Evolutionary conservation across 352 stramenopile species (phyloP), one percentile per base, ranked within the genome.

Genomic region (Aphanomyces euteiches): DNA sequence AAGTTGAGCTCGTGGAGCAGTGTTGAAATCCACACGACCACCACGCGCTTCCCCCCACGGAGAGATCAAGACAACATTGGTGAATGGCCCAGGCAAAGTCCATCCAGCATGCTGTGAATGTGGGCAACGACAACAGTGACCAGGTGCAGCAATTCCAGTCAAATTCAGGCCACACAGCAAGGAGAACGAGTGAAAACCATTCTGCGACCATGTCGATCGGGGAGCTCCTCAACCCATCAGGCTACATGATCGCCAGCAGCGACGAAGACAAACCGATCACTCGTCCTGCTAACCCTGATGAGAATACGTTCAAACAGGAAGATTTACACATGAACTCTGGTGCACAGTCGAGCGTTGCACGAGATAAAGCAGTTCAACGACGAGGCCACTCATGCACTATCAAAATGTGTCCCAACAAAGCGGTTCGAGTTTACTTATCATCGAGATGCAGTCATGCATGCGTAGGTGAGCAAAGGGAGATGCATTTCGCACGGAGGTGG

Each of bases 381-480:
- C 19, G 19, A 19, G 28, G 60, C 45, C 54, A 63, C 15, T 70
- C 64, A 36, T 70, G 64, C 64, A 61, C 36, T 8, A 56, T 70
- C 36, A 38, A 47, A 50, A 36, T 37, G 36, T 70, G 64, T 37
- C 64, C 64, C 5, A 70, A 70, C 64, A 70, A 70, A 40, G 64
- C 64, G 19, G 64, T 70, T 28, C 54, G 19, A 5, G 19, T 13
- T 8, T 28, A 5, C 7, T 3, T n/a, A 34, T 69, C 37, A 7
- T 37, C 7, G 47, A 56, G n/a, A 40, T 66, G 1, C 8, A 41
- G 36, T 54, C 15, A 37, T 28, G 21, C 41, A 56, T 60, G 17
- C 40, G 13, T 61, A 70, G 64, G 64, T 70, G 10, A 70, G 64
- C 64, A 70, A 70, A 40, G 64, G 64, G 7, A 37, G 64, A 41